phyloP scores from a whole-genome alignment of 768 basidiomycete genomes.

The Phylloporus sp. region DNA sequence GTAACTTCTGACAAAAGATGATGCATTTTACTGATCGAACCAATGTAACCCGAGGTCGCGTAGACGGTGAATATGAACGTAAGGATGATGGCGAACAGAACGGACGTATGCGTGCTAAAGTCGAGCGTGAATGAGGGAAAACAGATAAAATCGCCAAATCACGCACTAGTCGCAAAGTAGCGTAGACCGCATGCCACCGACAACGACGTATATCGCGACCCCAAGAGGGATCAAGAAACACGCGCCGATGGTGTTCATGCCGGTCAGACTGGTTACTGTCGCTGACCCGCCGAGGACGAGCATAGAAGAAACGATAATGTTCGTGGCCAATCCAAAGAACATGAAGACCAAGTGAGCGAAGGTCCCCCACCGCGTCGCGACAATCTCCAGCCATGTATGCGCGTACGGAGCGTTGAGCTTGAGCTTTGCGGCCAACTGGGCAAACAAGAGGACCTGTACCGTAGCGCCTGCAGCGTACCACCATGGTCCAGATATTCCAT shows the following conservation, averaged over 20 bases:
- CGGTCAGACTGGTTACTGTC: conserved; percentile 82
- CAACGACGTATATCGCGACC: conserved; percentile 83
- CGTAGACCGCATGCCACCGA: conserved; percentile 83
- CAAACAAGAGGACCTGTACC: conserved; percentile 87
- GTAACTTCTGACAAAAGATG: conserved; percentile 64
- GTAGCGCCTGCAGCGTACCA: conserved; percentile 92
- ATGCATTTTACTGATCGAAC: conserved; percentile 74
- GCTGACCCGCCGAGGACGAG: conserved; percentile 77
- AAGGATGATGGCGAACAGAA: conserved; percentile 84
- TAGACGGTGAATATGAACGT: conserved; percentile 77
- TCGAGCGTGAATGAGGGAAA: not conserved
- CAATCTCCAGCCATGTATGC: conserved; percentile 86
- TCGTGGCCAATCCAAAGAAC: conserved; percentile 90
- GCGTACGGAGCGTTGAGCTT: conserved; percentile 88
- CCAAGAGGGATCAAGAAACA: conserved; percentile 89
- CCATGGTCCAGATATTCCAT: conserved; percentile 81
- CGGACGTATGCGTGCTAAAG: conserved; percentile 74
- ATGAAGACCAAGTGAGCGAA: conserved; percentile 79
- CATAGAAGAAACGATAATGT: conserved; percentile 89
- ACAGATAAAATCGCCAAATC: not conserved
- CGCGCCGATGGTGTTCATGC: conserved; percentile 85
- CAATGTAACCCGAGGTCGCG: conserved; percentile 72
- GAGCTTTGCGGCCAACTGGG: conserved; percentile 84
- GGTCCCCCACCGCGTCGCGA: conserved; percentile 74
- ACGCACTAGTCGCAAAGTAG: conserved; percentile 81